phyloP scores from a whole-genome alignment of 1,284 basidiomycete species.

The Irpex sp. region DNA sequence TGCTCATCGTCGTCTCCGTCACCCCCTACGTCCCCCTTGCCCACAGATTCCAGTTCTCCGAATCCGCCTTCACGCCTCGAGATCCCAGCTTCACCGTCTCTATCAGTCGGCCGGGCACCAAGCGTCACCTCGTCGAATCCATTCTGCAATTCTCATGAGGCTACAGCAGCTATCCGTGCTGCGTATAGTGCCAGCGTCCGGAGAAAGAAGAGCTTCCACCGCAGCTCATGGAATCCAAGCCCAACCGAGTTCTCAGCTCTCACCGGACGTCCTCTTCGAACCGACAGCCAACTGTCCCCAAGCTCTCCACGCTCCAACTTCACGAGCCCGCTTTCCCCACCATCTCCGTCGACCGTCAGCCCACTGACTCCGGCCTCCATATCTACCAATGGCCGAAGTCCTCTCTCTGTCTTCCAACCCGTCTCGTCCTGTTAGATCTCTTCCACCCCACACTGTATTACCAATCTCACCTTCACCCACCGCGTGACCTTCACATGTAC shows the following conservation, averaged over 20 bases:
- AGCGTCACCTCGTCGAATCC: conserved; percentile 25
- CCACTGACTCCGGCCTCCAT: conserved; percentile 8
- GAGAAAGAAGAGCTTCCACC: conserved; percentile 52
- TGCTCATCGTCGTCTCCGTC: conserved; percentile 27
- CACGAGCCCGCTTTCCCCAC: conserved; percentile 2
- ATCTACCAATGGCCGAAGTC: neutral
- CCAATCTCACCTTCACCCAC: neutral
- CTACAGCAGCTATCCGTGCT: conserved; percentile 48
- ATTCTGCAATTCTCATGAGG: conserved; percentile 24
- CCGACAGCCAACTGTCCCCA: neutral
- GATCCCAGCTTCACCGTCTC: conserved; percentile 13
- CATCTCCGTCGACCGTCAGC: conserved; percentile 4
- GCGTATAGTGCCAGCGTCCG: conserved; percentile 53
- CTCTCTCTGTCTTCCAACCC: neutral
- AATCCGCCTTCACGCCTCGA: conserved; percentile 20
- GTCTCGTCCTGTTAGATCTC: neutral
- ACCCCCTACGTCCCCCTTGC: conserved; percentile 18
- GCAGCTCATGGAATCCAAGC: conserved; percentile 49
- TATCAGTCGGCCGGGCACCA: conserved; percentile 19
- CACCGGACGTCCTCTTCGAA: neutral
- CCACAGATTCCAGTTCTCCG: neutral
- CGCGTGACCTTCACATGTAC: neutral
- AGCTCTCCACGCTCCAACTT: neutral
- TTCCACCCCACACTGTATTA: conserved; percentile 1
- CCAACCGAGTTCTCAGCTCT: conserved; percentile 13